Evolutionary conservation across 2,329 filamentous ascomycete species (phyloP).

Genomic region (Samsoniella hepiali): DNA sequence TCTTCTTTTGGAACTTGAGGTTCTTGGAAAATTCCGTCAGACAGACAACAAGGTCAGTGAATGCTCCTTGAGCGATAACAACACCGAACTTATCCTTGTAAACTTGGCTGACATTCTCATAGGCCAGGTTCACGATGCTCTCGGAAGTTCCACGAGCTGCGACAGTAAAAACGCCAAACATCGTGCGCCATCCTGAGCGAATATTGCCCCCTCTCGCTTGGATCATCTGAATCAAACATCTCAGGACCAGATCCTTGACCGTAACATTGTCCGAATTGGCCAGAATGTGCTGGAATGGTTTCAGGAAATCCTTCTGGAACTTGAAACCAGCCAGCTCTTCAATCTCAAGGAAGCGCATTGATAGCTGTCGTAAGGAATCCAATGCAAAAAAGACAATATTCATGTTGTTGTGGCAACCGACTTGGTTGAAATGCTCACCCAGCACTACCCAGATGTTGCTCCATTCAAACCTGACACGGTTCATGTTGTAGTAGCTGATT

Average conservation of each 20-base stretch:
- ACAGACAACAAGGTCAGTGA: conserved; percentile 93
- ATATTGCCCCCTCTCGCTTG: conserved; percentile 96
- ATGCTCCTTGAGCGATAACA: conserved; percentile 93
- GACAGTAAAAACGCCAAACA: conserved; percentile 98
- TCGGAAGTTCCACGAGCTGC: conserved; percentile 92
- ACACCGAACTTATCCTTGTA: conserved; percentile 95
- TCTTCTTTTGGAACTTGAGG: conserved; percentile 97
- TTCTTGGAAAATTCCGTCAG: conserved; percentile 99
- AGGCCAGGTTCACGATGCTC: conserved; percentile 92
- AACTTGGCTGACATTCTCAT: conserved; percentile 92
- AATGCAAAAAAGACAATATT: conserved; percentile 96
- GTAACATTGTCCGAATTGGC: conserved; percentile 85
- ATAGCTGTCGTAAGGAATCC: conserved; percentile 90
- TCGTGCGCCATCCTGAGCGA: conserved; percentile 95
- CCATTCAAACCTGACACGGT: conserved; percentile 96
- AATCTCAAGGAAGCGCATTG: conserved; percentile 98
- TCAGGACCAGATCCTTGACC: conserved; percentile 95
- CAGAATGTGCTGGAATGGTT: conserved; percentile 97
- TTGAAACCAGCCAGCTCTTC: conserved; percentile 98
- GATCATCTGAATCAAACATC: conserved; percentile 98
- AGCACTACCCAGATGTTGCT: conserved; percentile 95
- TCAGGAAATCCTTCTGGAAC: conserved; percentile 98
- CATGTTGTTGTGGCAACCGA: conserved; percentile 94
- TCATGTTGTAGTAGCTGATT: conserved; percentile 99
- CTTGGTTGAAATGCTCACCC: conserved; percentile 97